A percentile compares a stretch with the other conserved stretches of the same genome.
Conservation (phyloP, 768 basidiomycete genomes). For the Leccinellum rugosiceps region DNA sequence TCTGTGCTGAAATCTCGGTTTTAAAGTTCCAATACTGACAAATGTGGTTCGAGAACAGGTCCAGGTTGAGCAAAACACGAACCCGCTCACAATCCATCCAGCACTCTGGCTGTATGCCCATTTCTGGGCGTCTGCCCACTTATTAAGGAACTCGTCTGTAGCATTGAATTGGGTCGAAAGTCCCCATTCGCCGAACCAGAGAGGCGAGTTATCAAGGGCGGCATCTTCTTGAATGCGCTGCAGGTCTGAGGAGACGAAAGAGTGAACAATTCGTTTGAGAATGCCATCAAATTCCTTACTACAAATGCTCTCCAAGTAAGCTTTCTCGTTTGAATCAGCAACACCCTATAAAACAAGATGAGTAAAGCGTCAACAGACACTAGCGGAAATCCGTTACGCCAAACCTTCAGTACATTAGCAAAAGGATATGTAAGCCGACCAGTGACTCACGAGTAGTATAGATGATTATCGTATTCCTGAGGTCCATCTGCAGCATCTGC, state of each 20-base stretch:
- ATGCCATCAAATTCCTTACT: constrained; percentile 42
- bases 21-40: not conserved
- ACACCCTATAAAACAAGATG: constrained; percentile 50
- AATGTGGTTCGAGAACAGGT: not conserved
- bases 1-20: not conserved
- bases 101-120: constrained; percentile 54
- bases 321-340: constrained; percentile 57
- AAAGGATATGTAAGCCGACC: not conserved
- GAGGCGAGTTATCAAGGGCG: constrained; percentile 41
- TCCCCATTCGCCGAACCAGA: constrained; percentile 61
- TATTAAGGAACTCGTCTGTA: constrained; percentile 53
- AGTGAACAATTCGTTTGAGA: not conserved
- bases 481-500: constrained; percentile 66
- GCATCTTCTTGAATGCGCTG: constrained; percentile 49
- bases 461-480: constrained; percentile 73
- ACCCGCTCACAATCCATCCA: constrained; percentile 61
- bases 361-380: not conserved
- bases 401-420: constrained; percentile 39
- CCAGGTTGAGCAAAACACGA: not conserved
- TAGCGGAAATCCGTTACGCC: constrained; percentile 42
- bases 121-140: constrained; percentile 81
- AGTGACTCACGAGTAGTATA: constrained; percentile 64
- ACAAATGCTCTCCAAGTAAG: constrained; percentile 68
- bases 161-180: constrained; percentile 65
- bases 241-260: constrained; percentile 45